Percentiles rank a stretch among this genome's conserved stretches.
Evolutionary conservation across 2,329 filamentous ascomycete species (phyloP).

Genomic region (Sporothrix luriei): DNA sequence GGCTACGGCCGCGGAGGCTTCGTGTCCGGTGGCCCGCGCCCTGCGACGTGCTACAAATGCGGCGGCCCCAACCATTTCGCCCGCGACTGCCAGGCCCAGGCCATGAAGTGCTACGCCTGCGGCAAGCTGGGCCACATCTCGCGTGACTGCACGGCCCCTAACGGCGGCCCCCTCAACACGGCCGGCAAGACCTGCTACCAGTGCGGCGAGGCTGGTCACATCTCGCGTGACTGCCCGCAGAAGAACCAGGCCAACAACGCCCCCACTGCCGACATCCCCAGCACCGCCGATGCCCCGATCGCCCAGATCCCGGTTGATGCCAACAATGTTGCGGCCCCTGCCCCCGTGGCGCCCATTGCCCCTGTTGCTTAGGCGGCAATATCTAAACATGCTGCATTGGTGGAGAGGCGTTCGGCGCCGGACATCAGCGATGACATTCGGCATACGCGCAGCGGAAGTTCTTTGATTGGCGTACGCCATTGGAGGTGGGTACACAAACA

Average conservation of each 20-base stretch:
- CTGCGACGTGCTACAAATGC: conserved; percentile 74
- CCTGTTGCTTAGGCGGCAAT: conserved; percentile 39
- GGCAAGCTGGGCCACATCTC: conserved; percentile 95
- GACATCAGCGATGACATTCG: background rate
- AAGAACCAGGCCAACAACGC: conserved; percentile 49
- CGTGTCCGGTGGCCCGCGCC: conserved; percentile 63
- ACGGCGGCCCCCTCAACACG: conserved; percentile 92
- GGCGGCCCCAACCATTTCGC: conserved; percentile 96
- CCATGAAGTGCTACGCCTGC: conserved; percentile 98
- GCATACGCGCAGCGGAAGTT: background rate
- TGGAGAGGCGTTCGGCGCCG: background rate
- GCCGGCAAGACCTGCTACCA: conserved; percentile 98
- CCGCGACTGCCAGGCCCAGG: conserved; percentile 95
- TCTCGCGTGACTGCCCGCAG: conserved; percentile 90
- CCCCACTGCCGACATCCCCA: conserved; percentile 52
- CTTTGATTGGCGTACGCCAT: background rate
- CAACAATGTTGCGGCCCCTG: conserved; percentile 45
- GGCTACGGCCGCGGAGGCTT: conserved; percentile 76
- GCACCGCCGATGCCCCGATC: conserved; percentile 49
- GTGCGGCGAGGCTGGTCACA: conserved; percentile 93
- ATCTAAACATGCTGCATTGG: background rate
- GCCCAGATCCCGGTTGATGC: conserved; percentile 51
- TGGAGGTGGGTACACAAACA: background rate
- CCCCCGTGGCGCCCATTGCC: conserved; percentile 50
- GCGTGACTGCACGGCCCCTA: conserved; percentile 90